Base-by-base conservation (phyloP, 352 stramenopile species). In the Pythium pectinolyticum region DNA sequence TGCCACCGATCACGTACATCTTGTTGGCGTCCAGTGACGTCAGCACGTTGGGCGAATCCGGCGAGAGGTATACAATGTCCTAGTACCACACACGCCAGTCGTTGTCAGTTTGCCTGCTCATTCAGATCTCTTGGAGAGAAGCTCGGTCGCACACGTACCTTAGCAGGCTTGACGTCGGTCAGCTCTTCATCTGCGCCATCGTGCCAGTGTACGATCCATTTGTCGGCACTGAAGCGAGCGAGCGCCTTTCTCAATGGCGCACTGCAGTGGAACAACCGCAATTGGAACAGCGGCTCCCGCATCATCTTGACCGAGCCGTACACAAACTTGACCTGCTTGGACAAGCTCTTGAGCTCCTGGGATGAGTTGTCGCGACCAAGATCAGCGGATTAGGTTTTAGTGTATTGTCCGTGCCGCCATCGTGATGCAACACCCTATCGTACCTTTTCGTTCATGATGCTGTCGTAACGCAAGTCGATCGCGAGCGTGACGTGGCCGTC, bases 361-460 rank as follows among this genome's bases (percentile, higher is more conserved):
- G 8, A 8, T 20, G n/a, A 53, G 24, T n/a, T n/a, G n/a, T n/a
- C n/a, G n/a, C n/a, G 20, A 31, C 6, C 4, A 15, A 5, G 22
- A 12, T 20, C 24, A 50, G 43, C 17, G 2, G n/a, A 7, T 20
- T 0, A 31, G 41, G 28, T 24, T 31, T 28, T 1, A 50, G 24
- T 17, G 3, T 31, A 32, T 34, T 20, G 39, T 17, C 22, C 22
- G 24, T 51, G 27, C 17, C 22, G 24, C 43, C 24, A 25, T 27
- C 22, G 9, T 49, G n/a, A n/a, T n/a, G n/a, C 2, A 19, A 15
- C 6, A 35, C 10, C 12, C 5, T 20, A 9, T 43, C 39, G 48
- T 28, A 80, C 74, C 54, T 93, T 93, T 25, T 87, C 75, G 71
- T 89, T 93, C 84, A 93, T 93, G 69, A 93, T 90, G 47, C 47